A percentile compares a stretch with the other conserved stretches of the same genome.
Conservation (phyloP, 2,329 filamentous ascomycete genomes). For the Capronia epimyces region DNA sequence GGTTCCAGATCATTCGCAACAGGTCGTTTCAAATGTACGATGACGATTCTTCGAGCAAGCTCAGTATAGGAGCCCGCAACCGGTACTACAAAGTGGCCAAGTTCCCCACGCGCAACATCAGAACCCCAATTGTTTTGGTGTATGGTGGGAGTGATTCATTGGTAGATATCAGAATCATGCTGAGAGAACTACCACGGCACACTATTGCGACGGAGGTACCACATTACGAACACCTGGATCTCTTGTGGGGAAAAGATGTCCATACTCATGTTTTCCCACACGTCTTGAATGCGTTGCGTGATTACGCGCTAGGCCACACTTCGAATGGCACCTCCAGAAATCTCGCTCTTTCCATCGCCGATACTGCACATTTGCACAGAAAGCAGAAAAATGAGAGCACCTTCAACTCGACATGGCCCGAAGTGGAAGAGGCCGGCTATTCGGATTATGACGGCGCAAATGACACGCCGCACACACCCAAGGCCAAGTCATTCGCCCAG, state of each 20-base stretch:
- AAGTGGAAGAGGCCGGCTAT: slow-evolving; percentile 23
- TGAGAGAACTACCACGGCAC: slow-evolving; percentile 75
- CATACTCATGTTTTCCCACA: slow-evolving; percentile 80
- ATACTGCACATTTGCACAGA: slow-evolving; percentile 24
- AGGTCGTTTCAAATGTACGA: slow-evolving; percentile 98
- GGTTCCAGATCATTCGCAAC: slow-evolving; percentile 98
- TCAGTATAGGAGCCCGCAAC: slow-evolving; percentile 63
- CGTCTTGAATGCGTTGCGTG: slow-evolving; percentile 81
- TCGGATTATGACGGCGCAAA: slow-evolving; percentile 26
- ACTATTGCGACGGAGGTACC: slow-evolving; percentile 82
- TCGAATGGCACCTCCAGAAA: slow-evolving; percentile 22
- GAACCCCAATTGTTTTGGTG: slow-evolving; percentile 85
- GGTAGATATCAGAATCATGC: slow-evolving; percentile 89
- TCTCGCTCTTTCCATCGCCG: slow-evolving; percentile 21
- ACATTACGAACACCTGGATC: slow-evolving; percentile 95
- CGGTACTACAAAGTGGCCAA: slow-evolving; percentile 95
- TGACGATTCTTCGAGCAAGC: slow-evolving; percentile 76
- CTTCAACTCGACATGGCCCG: slow-evolving; percentile 15
- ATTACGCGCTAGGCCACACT: slow-evolving; percentile 41
- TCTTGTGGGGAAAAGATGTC: slow-evolving; percentile 87
- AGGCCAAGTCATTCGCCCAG: slow-evolving; percentile 26
- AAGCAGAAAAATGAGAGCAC: slow-evolving; percentile 18
- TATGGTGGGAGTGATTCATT: slow-evolving; percentile 92
- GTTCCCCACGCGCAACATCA: slow-evolving; percentile 95
- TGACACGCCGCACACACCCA: slow-evolving; percentile 21